Percentiles rank a stretch among this genome's conserved stretches.
Conservation (phyloP, 1,284 basidiomycete species). For the Puccinia horiana region DNA sequence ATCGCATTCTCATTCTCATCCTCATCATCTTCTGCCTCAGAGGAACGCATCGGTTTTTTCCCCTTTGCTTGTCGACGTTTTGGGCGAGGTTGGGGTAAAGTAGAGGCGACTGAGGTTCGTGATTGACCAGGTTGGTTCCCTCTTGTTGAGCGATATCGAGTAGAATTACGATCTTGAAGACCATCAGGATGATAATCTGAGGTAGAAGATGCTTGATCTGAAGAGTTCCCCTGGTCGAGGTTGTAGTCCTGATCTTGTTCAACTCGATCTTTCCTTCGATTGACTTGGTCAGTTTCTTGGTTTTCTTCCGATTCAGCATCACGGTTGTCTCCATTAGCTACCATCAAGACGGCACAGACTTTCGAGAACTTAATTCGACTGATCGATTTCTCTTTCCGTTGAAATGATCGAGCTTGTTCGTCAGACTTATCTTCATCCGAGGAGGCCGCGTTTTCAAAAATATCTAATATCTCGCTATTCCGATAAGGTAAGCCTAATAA, state of each 20-base stretch:
- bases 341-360: slow-evolving; percentile 44
- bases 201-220: slow-evolving; percentile 1
- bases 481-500: slow-evolving; percentile 31
- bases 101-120: neutral
- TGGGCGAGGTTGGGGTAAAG: neutral
- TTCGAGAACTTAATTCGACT: slow-evolving; percentile 29
- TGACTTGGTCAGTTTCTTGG: slow-evolving; percentile 5
- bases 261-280: neutral
- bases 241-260: slow-evolving; percentile 6
- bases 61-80: neutral
- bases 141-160: neutral
- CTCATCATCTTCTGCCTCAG: neutral
- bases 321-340: neutral
- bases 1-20: neutral
- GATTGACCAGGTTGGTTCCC: neutral
- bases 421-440: slow-evolving; percentile 18
- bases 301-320: neutral
- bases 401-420: neutral
- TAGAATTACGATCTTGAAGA: neutral
- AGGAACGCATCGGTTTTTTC: neutral
- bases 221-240: neutral
- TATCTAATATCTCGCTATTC: slow-evolving; percentile 35
- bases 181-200: slow-evolving; percentile 23
- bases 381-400: slow-evolving; percentile 8
- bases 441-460: slow-evolving; percentile 40